Percentiles rank a stretch among this genome's conserved stretches.
These are phyloP conservation scores for Suhomyces atakaporum DNA, from an alignment of 1,139 yeast species.

Conservation along the genomic window DNA sequence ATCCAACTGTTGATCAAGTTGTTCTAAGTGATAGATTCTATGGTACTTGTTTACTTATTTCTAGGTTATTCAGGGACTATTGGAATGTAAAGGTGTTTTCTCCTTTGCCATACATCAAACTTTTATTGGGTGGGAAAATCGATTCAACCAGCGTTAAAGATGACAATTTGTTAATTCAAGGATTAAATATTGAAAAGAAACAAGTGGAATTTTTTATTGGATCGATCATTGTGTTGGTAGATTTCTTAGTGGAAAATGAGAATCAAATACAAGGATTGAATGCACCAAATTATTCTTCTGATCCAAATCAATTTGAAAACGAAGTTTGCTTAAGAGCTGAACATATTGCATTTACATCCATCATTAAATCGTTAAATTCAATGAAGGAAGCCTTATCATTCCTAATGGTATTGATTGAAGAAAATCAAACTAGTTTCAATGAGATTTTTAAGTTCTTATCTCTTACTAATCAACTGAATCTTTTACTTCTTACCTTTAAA, in stretches of 20 bases:
- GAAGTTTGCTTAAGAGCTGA: constrained; percentile 89
- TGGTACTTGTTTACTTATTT: constrained; percentile 79
- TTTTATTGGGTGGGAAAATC: constrained; percentile 30
- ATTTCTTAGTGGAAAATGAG: constrained; percentile 58
- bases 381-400: constrained; percentile 91
- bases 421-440: constrained; percentile 49
- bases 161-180: constrained; percentile 44
- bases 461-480: constrained; percentile 63
- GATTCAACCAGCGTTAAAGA: constrained; percentile 49
- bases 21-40: constrained; percentile 88
- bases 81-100: constrained; percentile 77
- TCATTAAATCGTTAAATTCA: constrained; percentile 72
- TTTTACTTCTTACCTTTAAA: constrained; percentile 67
- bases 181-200: constrained; percentile 50
- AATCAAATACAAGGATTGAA: constrained; percentile 65
- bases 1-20: constrained; percentile 65
- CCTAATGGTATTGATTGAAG: constrained; percentile 78
- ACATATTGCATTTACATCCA: constrained; percentile 80
- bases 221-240: constrained; percentile 61
- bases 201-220: constrained; percentile 69
- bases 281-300: constrained; percentile 51
- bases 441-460: constrained; percentile 74
- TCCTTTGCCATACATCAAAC: constrained; percentile 47
- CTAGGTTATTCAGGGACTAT: constrained; percentile 73
- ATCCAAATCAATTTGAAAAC: constrained; percentile 48